Evolutionary conservation across 352 stramenopile species (phyloP).

Genomic region (Pythium myriotylum): DNA sequence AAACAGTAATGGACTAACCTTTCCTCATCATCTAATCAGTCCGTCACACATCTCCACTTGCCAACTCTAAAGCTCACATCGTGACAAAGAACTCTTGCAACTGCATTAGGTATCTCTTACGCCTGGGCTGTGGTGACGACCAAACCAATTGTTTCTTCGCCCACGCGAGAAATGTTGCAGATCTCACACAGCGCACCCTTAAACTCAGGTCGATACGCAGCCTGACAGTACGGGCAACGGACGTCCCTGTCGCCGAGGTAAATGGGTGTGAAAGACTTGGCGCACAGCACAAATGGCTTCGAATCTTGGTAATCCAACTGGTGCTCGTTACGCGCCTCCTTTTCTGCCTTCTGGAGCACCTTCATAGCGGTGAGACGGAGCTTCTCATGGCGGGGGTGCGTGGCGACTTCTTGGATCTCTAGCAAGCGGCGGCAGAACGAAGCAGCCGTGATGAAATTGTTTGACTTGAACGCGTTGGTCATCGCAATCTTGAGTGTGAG

Average conservation of each 20-base stretch:
- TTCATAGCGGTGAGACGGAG: slow-evolving; percentile 95
- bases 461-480: slow-evolving; percentile 99
- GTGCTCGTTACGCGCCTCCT: slow-evolving; percentile 98
- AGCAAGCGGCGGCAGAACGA: slow-evolving; percentile 98
- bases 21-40: neutral
- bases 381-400: slow-evolving; percentile 91
- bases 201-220: slow-evolving; percentile 88
- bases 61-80: too few relatives aligned
- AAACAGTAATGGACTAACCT: too few relatives aligned
- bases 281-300: slow-evolving; percentile 96
- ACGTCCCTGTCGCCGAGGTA: slow-evolving; percentile 90
- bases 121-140: slow-evolving; percentile 74
- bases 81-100: too few relatives aligned
- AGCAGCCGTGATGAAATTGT: slow-evolving; percentile 99
- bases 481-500: slow-evolving; percentile 99
- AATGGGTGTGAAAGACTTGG: slow-evolving; percentile 94
- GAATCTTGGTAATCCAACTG: slow-evolving; percentile 97
- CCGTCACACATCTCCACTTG: neutral
- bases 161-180: slow-evolving; percentile 92
- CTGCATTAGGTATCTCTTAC: too few relatives aligned
- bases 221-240: slow-evolving; percentile 96
- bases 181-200: slow-evolving; percentile 92
- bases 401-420: slow-evolving; percentile 96
- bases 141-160: slow-evolving; percentile 95
- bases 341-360: slow-evolving; percentile 98